Percentiles rank a stretch among this genome's conserved stretches.
phyloP scores from a whole-genome alignment of 1,284 basidiomycete species.

The Leccinum insigne region DNA sequence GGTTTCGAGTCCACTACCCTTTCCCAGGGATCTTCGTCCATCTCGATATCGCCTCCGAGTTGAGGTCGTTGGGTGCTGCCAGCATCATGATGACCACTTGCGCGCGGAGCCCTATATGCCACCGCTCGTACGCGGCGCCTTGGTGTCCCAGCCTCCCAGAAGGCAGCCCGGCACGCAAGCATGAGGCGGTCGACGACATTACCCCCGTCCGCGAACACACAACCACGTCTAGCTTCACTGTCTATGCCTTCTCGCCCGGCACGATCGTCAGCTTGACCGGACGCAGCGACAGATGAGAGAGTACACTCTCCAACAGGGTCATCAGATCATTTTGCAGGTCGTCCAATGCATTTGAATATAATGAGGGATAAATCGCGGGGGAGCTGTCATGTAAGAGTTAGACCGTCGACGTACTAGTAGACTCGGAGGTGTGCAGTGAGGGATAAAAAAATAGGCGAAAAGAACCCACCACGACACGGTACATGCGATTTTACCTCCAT shows the following conservation, averaged over 20 bases:
- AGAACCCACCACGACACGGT: constrained; percentile 72
- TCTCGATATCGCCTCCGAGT: constrained; percentile 34
- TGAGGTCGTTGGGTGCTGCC: constrained; percentile 1
- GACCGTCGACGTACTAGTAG: neutral
- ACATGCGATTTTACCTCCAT: constrained; percentile 54
- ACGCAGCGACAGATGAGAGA: constrained; percentile 63
- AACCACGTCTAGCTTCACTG: constrained; percentile 66
- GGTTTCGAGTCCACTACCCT: constrained; percentile 50
- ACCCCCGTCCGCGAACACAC: constrained; percentile 66
- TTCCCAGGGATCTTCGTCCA: constrained; percentile 48
- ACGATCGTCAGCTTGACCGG: constrained; percentile 65
- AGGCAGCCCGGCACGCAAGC: constrained; percentile 70
- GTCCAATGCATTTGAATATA: constrained; percentile 61
- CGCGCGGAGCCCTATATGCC: constrained; percentile 49
- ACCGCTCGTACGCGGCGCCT: constrained; percentile 71
- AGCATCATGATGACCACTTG: constrained; percentile 16
- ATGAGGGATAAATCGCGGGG: constrained; percentile 10
- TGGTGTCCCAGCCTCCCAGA: constrained; percentile 64
- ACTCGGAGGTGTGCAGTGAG: neutral
- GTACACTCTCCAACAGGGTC: constrained; percentile 55
- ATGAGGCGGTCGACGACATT: constrained; percentile 77
- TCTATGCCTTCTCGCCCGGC: constrained; percentile 65
- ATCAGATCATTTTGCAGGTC: constrained; percentile 72
- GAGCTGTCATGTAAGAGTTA: neutral
- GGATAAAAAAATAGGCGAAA: neutral